Evolutionary conservation across 148 eudicot genomes (phyloP).

Genomic region (Spergularia marina): DNA sequence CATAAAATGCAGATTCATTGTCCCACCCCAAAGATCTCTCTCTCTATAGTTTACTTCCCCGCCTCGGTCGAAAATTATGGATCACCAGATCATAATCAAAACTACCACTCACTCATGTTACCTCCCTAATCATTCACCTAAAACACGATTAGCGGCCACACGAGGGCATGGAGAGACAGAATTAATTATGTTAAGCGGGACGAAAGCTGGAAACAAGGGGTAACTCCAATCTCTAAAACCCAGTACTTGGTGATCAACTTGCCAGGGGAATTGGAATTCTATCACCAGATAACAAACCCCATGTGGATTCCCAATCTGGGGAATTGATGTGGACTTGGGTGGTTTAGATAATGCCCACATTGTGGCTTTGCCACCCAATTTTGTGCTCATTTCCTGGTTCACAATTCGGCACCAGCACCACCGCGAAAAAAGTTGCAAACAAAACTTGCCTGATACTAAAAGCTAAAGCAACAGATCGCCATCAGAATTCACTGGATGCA

Average conservation of each 20-base stretch:
- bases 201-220: slow-evolving; percentile 13
- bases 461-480: too few relatives aligned
- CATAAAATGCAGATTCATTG: slow-evolving; percentile 13
- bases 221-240: slow-evolving; percentile 7
- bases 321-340: slow-evolving; percentile 16
- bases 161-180: background rate
- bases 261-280: slow-evolving; percentile 13
- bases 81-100: slow-evolving; percentile 19
- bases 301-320: slow-evolving; percentile 28
- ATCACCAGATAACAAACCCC: slow-evolving; percentile 21
- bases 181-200: background rate
- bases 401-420: background rate
- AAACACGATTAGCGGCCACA: slow-evolving; percentile 12
- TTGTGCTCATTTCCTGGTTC: background rate
- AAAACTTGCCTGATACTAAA: too few relatives aligned
- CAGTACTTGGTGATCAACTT: slow-evolving; percentile 12
- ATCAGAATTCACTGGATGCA: too few relatives aligned
- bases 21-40: background rate
- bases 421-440: background rate
- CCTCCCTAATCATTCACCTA: slow-evolving; percentile 22
- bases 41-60: background rate
- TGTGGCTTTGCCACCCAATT: too few relatives aligned
- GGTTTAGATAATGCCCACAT: background rate
- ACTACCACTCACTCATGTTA: slow-evolving; percentile 13
- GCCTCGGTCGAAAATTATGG: slow-evolving; percentile 35